phyloP scores from a whole-genome alignment of 441 rosid genomes.

The Populus hybrid region DNA sequence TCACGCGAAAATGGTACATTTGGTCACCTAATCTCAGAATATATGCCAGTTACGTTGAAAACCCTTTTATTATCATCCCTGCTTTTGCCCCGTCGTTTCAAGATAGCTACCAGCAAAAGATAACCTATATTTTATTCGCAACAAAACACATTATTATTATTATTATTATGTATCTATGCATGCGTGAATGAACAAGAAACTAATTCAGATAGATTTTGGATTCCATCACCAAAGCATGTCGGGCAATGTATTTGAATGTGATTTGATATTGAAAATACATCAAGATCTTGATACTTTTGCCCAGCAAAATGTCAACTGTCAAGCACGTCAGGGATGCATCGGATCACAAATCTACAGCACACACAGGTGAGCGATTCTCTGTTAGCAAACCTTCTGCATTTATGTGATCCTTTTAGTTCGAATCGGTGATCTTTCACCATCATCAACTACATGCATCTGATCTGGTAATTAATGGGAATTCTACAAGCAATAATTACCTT shows the following conservation, averaged over 20 bases:
- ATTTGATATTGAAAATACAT: neutral
- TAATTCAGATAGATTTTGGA: neutral
- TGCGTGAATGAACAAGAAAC: neutral
- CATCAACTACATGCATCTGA: neutral
- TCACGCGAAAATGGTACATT: neutral
- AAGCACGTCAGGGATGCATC: slow-evolving; percentile 10
- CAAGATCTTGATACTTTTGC: slow-evolving; percentile 2
- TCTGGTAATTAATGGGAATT: slow-evolving; percentile 4
- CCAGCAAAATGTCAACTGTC: slow-evolving; percentile 24
- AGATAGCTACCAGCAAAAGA: neutral
- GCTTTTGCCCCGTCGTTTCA: neutral
- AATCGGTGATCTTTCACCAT: neutral
- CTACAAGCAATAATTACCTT: slow-evolving; percentile 24
- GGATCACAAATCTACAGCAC: neutral
- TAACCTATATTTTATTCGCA: neutral
- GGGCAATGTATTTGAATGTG: neutral
- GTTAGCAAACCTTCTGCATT: neutral
- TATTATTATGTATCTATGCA: neutral
- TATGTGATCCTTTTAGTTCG: neutral
- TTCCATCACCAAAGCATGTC: neutral
- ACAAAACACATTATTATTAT: neutral
- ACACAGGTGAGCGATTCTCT: neutral
- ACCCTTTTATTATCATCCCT: neutral
- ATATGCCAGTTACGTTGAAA: neutral
- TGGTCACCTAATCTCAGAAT: neutral